phyloP scores from a whole-genome alignment of 306 rosid species.

The Malus orientalis region DNA sequence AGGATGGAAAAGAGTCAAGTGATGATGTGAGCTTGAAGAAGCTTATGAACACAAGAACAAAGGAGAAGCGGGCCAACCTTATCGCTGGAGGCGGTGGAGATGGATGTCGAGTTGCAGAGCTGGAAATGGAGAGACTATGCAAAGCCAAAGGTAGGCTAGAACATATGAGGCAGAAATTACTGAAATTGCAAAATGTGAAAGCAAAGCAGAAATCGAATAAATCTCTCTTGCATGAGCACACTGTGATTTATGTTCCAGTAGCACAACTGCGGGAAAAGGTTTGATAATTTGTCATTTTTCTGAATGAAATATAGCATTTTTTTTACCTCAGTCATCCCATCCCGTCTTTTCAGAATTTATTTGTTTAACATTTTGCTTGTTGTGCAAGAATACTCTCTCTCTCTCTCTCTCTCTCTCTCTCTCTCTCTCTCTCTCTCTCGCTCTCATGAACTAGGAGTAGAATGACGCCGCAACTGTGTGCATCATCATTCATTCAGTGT shows the following conservation, averaged over 20 bases:
- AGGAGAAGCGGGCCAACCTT: constrained; percentile 30
- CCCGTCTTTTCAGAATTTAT: not conserved
- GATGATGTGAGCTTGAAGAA: constrained; percentile 77
- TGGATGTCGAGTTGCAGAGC: constrained; percentile 41
- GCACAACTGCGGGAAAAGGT: constrained; percentile 68
- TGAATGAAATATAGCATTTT: not conserved
- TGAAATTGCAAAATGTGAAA: constrained; percentile 25
- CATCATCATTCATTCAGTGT: too few relatives aligned
- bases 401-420: not conserved
- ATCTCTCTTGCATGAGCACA: constrained; percentile 17
- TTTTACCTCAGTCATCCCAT: not conserved
- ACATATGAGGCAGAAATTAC: constrained; percentile 39
- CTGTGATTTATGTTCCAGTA: constrained; percentile 65
- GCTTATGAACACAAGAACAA: constrained; percentile 40
- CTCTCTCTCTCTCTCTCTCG: too few relatives aligned
- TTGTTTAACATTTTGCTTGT: not conserved
- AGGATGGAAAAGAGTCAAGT: constrained; percentile 46
- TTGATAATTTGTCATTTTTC: constrained; percentile 15
- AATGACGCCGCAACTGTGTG: too few relatives aligned
- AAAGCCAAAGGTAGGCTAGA: constrained; percentile 43
- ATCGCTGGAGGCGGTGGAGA: constrained; percentile 34
- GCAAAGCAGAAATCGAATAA: constrained; percentile 22
- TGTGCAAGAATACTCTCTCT: not conserved
- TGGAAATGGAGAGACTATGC: constrained; percentile 63
- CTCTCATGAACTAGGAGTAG: too few relatives aligned